These are phyloP conservation scores for Solanum tarijense DNA, from an alignment of 257 asterid species.

Conservation along the genomic window DNA sequence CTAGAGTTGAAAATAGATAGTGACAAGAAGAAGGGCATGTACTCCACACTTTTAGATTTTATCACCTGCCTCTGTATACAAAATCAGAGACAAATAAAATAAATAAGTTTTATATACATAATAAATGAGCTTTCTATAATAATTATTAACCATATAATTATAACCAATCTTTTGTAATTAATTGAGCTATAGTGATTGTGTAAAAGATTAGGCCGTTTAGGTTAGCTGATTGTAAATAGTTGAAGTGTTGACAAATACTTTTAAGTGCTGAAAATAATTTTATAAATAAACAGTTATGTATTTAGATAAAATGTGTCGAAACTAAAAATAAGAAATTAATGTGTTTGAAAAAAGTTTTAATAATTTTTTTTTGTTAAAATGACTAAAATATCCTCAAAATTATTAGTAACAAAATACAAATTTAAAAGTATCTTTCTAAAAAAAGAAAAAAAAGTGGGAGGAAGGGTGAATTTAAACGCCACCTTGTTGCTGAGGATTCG, in stretches of 20 bases:
- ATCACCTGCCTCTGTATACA: constrained; percentile 51
- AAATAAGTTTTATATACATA: background rate
- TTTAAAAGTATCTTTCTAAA: background rate
- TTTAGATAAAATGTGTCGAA: background rate
- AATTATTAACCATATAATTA: background rate
- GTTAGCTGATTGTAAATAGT: background rate
- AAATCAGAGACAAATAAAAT: background rate
- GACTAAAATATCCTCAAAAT: background rate
- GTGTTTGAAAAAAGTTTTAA: background rate
- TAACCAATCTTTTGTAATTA: background rate
- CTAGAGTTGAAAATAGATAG: constrained; percentile 62
- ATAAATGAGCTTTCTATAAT: background rate
- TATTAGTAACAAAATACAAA: no score
- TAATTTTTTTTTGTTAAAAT: background rate
- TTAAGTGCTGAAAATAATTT: background rate
- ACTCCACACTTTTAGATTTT: constrained; percentile 69
- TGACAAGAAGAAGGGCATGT: constrained; percentile 70
- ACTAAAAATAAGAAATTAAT: background rate
- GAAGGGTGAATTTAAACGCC: no score
- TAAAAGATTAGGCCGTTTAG: background rate
- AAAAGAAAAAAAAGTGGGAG: background rate
- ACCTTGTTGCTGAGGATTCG: no score
- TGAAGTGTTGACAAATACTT: background rate
- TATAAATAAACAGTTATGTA: background rate
- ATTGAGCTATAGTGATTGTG: background rate